Conservation (phyloP, 345 rosid species). For the Lepidium sativum region DNA sequence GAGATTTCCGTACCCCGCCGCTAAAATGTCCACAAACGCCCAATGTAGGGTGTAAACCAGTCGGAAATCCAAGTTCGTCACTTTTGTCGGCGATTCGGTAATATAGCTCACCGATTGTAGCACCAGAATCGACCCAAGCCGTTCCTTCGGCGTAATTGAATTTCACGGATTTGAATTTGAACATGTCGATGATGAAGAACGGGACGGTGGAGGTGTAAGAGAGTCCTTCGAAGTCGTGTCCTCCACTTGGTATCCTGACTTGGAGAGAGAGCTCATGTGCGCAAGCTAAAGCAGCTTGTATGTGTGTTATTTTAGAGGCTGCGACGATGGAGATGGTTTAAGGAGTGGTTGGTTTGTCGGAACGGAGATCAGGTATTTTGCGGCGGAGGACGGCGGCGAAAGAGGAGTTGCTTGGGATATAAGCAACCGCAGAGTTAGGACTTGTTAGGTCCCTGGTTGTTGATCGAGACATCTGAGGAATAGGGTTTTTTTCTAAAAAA, state of each 20-base stretch:
- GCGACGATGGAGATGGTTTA: no score
- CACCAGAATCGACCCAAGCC: conserved; percentile 36
- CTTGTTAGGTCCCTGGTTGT: no score
- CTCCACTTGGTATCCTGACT: conserved; percentile 38
- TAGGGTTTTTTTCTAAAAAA: no score
- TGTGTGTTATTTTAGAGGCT: no score
- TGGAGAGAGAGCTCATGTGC: conserved; percentile 28
- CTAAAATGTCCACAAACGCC: conserved; percentile 50
- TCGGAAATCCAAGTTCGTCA: conserved; percentile 33
- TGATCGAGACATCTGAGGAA: no score
- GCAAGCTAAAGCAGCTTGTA: no score
- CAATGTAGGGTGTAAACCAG: conserved; percentile 32
- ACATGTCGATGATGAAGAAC: conserved; percentile 32
- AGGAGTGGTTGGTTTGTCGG: no score
- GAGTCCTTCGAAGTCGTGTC: conserved; percentile 42
- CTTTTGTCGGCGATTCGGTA: conserved; percentile 29
- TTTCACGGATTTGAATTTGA: conserved; percentile 13
- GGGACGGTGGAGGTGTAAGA: conserved; percentile 36
- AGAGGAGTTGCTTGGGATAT: no score
- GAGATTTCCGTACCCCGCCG: conserved; percentile 49
- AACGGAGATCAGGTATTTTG: no score
- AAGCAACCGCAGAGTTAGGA: no score
- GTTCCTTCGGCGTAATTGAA: conserved; percentile 19
- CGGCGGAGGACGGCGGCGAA: no score
- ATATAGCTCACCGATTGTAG: conserved; percentile 33